Evolutionary conservation across 2,329 filamentous ascomycete genomes (phyloP).

Genomic region (Epichloe baconii): DNA sequence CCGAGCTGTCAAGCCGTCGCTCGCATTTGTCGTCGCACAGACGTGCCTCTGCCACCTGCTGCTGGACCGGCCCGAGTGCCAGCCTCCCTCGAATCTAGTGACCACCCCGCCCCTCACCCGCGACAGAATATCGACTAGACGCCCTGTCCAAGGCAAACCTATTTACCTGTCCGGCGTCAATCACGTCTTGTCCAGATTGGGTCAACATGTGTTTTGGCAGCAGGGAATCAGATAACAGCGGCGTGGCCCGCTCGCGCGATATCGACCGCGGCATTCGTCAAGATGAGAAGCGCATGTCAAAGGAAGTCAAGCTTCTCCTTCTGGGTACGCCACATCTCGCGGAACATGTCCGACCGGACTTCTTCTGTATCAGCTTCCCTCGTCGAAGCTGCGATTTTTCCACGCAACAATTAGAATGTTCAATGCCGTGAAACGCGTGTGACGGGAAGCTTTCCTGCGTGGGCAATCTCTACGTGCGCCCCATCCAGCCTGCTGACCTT

Average conservation of each 20-base stretch:
- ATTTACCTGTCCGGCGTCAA: background rate
- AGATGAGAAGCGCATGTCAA: constrained; percentile 76
- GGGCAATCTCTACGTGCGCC: background rate
- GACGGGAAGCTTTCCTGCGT: constrained; percentile 1
- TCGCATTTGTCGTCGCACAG: background rate
- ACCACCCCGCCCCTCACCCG: background rate
- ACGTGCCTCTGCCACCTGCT: background rate
- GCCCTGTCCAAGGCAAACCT: background rate
- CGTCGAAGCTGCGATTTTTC: background rate
- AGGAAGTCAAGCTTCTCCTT: constrained; percentile 86
- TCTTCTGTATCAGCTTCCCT: background rate
- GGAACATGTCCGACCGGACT: background rate
- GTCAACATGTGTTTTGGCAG: constrained; percentile 50
- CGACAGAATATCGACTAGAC: background rate
- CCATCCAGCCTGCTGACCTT: background rate
- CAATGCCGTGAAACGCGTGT: constrained; percentile 2
- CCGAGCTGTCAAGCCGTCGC: background rate
- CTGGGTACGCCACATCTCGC: constrained; percentile 47
- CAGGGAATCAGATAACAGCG: constrained; percentile 33
- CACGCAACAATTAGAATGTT: background rate
- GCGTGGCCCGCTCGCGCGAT: constrained; percentile 49
- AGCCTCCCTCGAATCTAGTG: background rate
- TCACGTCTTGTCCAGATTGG: background rate
- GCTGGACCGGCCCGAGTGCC: background rate
- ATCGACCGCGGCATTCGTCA: constrained; percentile 76